Conservation (phyloP, 129 eudicot genomes). For the Saussurea involucrata region DNA sequence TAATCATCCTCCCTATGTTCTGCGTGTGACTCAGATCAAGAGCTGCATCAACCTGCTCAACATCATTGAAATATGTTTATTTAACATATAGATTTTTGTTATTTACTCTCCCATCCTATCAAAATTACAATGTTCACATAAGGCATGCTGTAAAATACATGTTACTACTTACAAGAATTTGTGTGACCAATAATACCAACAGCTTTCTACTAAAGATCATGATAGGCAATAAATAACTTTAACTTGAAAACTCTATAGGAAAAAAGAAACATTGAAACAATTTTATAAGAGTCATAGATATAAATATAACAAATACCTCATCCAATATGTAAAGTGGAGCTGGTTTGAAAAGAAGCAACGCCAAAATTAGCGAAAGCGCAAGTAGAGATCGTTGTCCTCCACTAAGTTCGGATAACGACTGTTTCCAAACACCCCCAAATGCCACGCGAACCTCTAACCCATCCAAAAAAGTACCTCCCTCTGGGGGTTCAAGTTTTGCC, state of each 20-base stretch:
- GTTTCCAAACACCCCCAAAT: conserved; percentile 97
- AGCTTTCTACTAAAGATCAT: background rate
- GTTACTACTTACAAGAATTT: no score
- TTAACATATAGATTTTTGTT: no score
- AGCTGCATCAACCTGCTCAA: conserved; percentile 90
- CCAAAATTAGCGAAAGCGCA: conserved; percentile 90
- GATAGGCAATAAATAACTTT: background rate
- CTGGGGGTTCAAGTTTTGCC: conserved; percentile 97
- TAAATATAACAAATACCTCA: conserved; percentile 53
- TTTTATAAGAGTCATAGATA: background rate
- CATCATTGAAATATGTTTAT: background rate
- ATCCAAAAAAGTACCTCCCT: conserved; percentile 87
- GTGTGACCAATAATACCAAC: no score
- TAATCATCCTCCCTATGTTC: conserved; percentile 96
- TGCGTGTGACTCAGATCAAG: conserved; percentile 94
- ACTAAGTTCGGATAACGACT: conserved; percentile 93
- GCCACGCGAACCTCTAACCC: conserved; percentile 98
- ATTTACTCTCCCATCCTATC: no score
- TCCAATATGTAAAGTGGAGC: conserved; percentile 96
- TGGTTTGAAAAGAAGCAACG: conserved; percentile 92
- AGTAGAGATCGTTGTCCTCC: conserved; percentile 97
- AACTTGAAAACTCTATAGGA: background rate
- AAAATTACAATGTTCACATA: no score
- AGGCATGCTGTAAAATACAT: no score
- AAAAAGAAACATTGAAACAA: background rate